phyloP scores from a whole-genome alignment of 352 stramenopile genomes.

The Halophytophthora polymorphica region DNA sequence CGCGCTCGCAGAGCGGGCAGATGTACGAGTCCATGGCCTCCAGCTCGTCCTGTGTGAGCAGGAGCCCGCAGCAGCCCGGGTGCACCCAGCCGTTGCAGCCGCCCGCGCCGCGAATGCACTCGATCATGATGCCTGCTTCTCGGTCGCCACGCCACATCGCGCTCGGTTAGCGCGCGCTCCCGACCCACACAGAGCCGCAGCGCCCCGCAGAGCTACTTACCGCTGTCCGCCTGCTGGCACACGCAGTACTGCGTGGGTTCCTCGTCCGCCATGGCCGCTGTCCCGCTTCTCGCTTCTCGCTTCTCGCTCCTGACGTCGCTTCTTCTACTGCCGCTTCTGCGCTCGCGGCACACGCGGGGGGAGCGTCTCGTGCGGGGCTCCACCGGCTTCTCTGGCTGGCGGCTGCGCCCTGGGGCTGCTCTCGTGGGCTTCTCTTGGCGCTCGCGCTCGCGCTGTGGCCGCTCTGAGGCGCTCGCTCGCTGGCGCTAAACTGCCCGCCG shows the following conservation, averaged over 20 bases:
- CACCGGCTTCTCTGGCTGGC: too few species aligned
- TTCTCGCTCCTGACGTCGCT: slow-evolving; percentile 1
- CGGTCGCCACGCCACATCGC: neutral
- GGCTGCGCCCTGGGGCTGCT: too few species aligned
- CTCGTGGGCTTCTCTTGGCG: neutral
- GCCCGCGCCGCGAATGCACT: slow-evolving; percentile 87
- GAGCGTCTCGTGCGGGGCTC: too few species aligned
- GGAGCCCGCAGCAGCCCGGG: slow-evolving; percentile 81
- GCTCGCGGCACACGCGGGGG: too few species aligned
- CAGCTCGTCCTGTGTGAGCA: slow-evolving; percentile 83
- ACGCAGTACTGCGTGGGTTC: slow-evolving; percentile 75
- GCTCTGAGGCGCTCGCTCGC: neutral
- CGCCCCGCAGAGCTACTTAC: slow-evolving; percentile 22
- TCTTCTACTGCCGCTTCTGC: too few species aligned
- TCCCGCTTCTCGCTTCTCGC: neutral
- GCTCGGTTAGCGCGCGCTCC: neutral
- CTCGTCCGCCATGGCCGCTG: slow-evolving; percentile 32
- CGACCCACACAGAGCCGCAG: slow-evolving; percentile 2
- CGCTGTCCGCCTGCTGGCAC: slow-evolving; percentile 76
- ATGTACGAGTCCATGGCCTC: slow-evolving; percentile 84
- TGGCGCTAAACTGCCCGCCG: neutral
- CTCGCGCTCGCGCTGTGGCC: neutral
- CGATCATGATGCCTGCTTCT: slow-evolving; percentile 87
- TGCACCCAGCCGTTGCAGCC: slow-evolving; percentile 92
- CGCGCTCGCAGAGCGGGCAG: slow-evolving; percentile 76